Evolutionary conservation across 2,329 filamentous ascomycete genomes (phyloP).

Genomic region (Apiospora kogelbergensis): DNA sequence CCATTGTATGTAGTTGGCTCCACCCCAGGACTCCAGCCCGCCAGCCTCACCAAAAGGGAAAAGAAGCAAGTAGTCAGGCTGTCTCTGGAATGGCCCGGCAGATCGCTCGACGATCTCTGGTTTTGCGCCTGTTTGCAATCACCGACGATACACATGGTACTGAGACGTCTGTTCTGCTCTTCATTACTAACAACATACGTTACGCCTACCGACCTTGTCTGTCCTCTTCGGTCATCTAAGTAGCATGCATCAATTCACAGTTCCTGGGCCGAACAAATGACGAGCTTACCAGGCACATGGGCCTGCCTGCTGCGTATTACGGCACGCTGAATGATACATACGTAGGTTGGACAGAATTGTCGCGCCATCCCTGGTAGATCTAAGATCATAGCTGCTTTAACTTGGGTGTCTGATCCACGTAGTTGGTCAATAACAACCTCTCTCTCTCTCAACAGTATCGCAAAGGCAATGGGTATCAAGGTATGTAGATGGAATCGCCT

Average conservation of each 20-base stretch:
- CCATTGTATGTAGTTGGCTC: neutral
- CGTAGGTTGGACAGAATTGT: neutral
- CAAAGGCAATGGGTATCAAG: neutral
- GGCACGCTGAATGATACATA: neutral
- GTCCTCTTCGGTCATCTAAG: neutral
- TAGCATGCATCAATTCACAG: neutral
- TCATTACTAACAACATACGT: neutral
- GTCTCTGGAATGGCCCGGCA: constrained; percentile 2
- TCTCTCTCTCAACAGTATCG: neutral
- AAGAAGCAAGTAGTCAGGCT: neutral
- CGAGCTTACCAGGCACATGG: neutral
- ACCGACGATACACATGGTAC: neutral
- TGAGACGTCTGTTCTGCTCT: neutral
- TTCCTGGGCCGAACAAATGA: neutral
- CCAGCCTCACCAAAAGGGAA: neutral
- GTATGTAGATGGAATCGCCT: neutral
- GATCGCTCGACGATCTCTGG: constrained; percentile 6
- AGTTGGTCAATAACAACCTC: neutral
- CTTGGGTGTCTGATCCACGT: neutral
- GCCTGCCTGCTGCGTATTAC: neutral
- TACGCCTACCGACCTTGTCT: neutral
- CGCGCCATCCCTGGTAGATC: constrained; percentile 9
- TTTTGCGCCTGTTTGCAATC: neutral
- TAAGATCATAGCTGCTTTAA: neutral
- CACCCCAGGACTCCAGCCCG: neutral